Evolutionary conservation across 2,329 filamentous ascomycete genomes (phyloP).

Genomic region (Apiospora saccharicola): DNA sequence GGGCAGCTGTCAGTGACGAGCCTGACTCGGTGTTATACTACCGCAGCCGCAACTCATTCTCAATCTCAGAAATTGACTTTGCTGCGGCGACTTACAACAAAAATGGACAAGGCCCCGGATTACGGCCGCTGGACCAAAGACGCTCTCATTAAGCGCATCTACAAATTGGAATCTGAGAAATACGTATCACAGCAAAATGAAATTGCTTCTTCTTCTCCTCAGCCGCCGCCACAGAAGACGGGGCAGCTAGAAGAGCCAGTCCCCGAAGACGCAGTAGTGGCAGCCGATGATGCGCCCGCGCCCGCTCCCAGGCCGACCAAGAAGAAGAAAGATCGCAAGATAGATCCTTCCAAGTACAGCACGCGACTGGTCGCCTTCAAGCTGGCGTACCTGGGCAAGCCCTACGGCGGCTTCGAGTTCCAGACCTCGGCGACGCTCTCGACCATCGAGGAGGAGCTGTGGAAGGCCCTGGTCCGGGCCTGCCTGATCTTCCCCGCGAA

Average conservation of each 20-base stretch:
- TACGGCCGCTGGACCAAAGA: slow-evolving; percentile 75
- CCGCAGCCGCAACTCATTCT: not conserved
- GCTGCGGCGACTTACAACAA: not conserved
- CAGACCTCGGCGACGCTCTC: slow-evolving; percentile 75
- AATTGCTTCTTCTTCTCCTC: not conserved
- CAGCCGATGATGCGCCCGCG: not conserved
- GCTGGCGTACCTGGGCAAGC: slow-evolving; percentile 89
- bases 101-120: slow-evolving; percentile 33
- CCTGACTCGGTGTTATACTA: slow-evolving; percentile 28
- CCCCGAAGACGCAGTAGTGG: not conserved
- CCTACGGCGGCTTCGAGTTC: slow-evolving; percentile 94
- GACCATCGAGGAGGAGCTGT: slow-evolving; percentile 91
- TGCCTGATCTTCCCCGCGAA: slow-evolving; percentile 79
- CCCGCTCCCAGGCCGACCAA: slow-evolving; percentile 30
- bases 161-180: slow-evolving; percentile 68
- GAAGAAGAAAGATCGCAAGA: slow-evolving; percentile 57
- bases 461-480: slow-evolving; percentile 86
- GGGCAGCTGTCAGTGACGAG: slow-evolving; percentile 19
- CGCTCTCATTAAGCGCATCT: slow-evolving; percentile 73
- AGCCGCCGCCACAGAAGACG: too few species aligned
- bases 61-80: not conserved
- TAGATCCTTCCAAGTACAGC: slow-evolving; percentile 82
- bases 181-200: not conserved
- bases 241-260: not conserved
- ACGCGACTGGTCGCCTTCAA: slow-evolving; percentile 90